A percentile compares a stretch with the other conserved stretches of the same genome.
These are phyloP conservation scores for Prillingera fragicola DNA, from an alignment of 1,284 basidiomycete genomes.

Conservation along the genomic window DNA sequence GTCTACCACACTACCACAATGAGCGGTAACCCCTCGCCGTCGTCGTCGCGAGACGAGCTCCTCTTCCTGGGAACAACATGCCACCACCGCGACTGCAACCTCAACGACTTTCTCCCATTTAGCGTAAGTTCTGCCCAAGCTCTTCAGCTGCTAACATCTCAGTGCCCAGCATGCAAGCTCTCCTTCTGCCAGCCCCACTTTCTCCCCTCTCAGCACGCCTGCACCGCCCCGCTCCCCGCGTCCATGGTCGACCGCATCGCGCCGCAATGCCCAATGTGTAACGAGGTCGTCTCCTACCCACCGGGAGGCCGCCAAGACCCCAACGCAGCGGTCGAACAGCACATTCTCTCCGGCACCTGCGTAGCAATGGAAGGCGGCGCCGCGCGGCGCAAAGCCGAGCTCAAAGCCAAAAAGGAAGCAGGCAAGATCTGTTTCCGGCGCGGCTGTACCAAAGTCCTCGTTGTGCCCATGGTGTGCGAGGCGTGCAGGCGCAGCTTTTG, in stretches of 20 bases:
- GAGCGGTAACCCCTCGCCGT: slow-evolving; percentile 10
- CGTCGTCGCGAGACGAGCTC: slow-evolving; percentile 29
- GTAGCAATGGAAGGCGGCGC: slow-evolving; percentile 40
- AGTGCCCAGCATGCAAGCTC: slow-evolving; percentile 46
- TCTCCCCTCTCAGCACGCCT: slow-evolving; percentile 40
- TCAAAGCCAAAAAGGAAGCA: slow-evolving; percentile 33
- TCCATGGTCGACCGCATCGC: slow-evolving; percentile 46
- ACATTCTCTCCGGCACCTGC: slow-evolving; percentile 41
- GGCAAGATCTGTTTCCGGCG: slow-evolving; percentile 45
- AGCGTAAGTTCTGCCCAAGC: slow-evolving; percentile 24
- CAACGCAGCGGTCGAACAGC: slow-evolving; percentile 44
- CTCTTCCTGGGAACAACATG: slow-evolving; percentile 47
- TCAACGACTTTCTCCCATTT: slow-evolving; percentile 48
- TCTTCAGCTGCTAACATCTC: slow-evolving; percentile 3
- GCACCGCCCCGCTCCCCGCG: slow-evolving; percentile 40
- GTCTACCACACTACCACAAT: neutral
- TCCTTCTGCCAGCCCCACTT: slow-evolving; percentile 48
- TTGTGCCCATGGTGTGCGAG: slow-evolving; percentile 45
- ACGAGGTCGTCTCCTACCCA: slow-evolving; percentile 35
- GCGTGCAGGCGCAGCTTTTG: slow-evolving; percentile 39
- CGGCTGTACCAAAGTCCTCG: slow-evolving; percentile 40
- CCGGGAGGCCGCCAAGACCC: slow-evolving; percentile 24
- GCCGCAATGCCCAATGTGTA: slow-evolving; percentile 45
- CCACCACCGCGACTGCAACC: slow-evolving; percentile 42
- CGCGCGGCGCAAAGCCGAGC: slow-evolving; percentile 33